A percentile compares a stretch with the other conserved stretches of the same genome.
Evolutionary conservation across 2,329 filamentous ascomycete species (phyloP).

Genomic region (Chaetomium strumarium): DNA sequence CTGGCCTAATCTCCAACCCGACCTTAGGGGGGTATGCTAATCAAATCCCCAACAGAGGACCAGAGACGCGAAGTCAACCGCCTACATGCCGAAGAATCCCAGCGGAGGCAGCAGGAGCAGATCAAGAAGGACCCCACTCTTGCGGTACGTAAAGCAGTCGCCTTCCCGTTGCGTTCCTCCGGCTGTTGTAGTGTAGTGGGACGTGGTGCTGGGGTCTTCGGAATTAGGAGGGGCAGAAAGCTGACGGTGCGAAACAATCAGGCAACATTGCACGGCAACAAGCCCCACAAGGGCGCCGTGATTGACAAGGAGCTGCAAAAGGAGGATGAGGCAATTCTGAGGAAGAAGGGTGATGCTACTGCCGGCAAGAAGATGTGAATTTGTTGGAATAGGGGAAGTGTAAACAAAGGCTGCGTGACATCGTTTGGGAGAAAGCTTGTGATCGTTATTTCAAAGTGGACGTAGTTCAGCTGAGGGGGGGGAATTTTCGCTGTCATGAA

Average conservation of each 20-base stretch:
- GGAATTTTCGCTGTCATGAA: no score
- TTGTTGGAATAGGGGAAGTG: not conserved
- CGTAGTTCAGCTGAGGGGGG: no score
- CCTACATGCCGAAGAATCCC: constrained; percentile 9
- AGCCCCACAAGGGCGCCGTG: constrained; percentile 18
- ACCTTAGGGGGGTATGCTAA: not conserved
- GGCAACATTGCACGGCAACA: constrained; percentile 19
- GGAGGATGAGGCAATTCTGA: constrained; percentile 19
- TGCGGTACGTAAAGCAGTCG: constrained; percentile 10
- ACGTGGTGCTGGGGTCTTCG: no score
- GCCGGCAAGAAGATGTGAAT: constrained; percentile 7
- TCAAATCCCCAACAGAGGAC: constrained; percentile 9
- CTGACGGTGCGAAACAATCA: not conserved
- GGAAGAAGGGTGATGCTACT: constrained; percentile 16
- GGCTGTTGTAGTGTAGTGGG: no score
- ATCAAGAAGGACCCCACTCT: constrained; percentile 21
- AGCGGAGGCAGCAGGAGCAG: constrained; percentile 3
- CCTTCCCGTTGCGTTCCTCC: not conserved
- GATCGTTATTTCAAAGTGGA: no score
- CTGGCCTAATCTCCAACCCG: not conserved
- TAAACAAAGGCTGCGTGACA: no score
- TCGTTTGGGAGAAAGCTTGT: no score
- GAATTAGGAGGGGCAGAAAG: not conserved
- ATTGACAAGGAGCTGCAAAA: constrained; percentile 23
- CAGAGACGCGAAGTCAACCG: constrained; percentile 15